Evolutionary conservation across 805 yeast species (phyloP).

Genomic region (Lipomyces yamadae): DNA sequence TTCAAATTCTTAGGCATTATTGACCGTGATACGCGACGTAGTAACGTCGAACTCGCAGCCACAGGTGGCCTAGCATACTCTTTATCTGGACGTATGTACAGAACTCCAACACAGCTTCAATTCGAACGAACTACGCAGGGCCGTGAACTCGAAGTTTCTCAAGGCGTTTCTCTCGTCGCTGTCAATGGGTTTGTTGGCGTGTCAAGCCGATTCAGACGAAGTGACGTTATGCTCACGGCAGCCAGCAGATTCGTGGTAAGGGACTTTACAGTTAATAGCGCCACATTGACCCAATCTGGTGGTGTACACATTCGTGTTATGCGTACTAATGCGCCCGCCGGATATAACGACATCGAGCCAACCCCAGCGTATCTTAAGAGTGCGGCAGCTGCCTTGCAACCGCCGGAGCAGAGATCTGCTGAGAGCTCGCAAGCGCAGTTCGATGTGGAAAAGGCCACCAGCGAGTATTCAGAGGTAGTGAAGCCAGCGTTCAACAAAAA

Average conservation of each 20-base stretch:
- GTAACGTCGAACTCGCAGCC: constrained; percentile 9
- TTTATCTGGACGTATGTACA: constrained; percentile 24
- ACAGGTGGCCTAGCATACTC: constrained; percentile 30
- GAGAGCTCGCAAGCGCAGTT: background rate
- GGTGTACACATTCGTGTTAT: constrained; percentile 3
- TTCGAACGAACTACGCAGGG: constrained; percentile 20
- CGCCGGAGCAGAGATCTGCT: background rate
- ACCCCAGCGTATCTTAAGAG: background rate
- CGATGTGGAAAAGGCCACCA: background rate
- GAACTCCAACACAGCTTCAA: constrained; percentile 26
- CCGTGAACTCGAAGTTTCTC: constrained; percentile 20
- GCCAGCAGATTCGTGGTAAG: constrained; percentile 6
- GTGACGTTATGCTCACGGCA: constrained; percentile 3
- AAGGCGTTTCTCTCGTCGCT: constrained; percentile 17
- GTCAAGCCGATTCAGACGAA: constrained; percentile 15
- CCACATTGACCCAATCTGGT: background rate
- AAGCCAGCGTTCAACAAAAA: background rate
- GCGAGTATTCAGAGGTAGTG: constrained; percentile 1
- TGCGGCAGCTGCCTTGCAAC: background rate
- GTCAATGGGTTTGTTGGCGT: constrained; percentile 18
- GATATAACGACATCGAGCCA: background rate
- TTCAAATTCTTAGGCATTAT: constrained; percentile 5
- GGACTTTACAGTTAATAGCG: constrained; percentile 1
- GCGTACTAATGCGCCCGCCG: background rate
- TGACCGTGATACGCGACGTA: background rate